phyloP scores from a whole-genome alignment of 139 green algal species.

The Micractinium sp. region DNA sequence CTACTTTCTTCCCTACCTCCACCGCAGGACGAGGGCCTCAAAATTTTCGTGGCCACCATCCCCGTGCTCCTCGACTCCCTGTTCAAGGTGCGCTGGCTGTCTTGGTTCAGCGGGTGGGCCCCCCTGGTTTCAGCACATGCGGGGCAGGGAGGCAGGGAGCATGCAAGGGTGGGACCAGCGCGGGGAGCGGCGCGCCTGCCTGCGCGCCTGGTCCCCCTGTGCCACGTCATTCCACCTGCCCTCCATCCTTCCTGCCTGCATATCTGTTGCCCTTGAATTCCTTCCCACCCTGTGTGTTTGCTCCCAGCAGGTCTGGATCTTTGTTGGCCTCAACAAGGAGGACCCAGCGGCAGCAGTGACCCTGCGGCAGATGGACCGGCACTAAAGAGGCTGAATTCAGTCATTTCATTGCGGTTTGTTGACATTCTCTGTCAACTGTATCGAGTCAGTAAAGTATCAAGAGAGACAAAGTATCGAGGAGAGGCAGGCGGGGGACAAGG shows the following conservation, averaged over 20 bases:
- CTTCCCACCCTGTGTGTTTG: neutral
- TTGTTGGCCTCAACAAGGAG: conserved; percentile 84
- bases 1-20: neutral
- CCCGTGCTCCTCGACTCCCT: conserved; percentile 86
- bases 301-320: conserved; percentile 74
- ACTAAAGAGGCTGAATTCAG: conserved; percentile 52
- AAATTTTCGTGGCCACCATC: conserved; percentile 79
- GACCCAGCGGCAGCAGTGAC: conserved; percentile 86
- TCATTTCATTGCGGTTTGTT: neutral
- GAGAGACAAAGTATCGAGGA: no score
- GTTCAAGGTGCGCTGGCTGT: conserved; percentile 74
- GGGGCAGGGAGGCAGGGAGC: no score
- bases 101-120: no score
- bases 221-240: no score
- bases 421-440: neutral
- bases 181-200: neutral
- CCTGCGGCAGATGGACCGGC: conserved; percentile 83
- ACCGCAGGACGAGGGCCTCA: conserved; percentile 52
- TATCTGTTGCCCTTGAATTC: neutral
- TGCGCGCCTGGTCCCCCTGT: neutral
- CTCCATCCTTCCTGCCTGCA: neutral
- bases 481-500: no score
- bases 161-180: no score
- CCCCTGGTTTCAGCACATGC: no score
- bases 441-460: no score